Conservation (phyloP, 1,284 basidiomycete genomes). For the Pulveroboletus sp. region DNA sequence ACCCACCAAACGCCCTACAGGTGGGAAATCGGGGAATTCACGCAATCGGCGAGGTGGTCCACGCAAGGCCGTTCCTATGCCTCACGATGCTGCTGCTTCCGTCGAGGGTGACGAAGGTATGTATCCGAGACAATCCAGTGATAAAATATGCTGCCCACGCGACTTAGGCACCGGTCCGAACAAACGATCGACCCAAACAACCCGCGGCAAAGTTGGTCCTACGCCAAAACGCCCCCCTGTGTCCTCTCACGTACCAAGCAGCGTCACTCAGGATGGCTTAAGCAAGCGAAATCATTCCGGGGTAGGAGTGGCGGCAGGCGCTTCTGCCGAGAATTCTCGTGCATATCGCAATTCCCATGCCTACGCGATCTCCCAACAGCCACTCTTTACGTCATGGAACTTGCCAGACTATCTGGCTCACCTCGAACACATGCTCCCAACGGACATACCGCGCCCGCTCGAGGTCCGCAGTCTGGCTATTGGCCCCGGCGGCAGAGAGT, state of each 20-base stretch:
- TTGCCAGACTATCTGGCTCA: constrained; percentile 94
- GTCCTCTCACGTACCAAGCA: constrained; percentile 45
- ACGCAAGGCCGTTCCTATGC: constrained; percentile 26
- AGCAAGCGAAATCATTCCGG: constrained; percentile 49
- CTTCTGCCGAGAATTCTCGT: constrained; percentile 42
- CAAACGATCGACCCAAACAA: constrained; percentile 48
- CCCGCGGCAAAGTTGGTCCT: constrained; percentile 49
- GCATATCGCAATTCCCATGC: constrained; percentile 75
- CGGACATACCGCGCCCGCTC: constrained; percentile 71
- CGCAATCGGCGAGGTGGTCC: constrained; percentile 44
- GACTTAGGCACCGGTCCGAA: constrained; percentile 31
- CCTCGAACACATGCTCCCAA: constrained; percentile 83
- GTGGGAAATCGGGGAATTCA: constrained; percentile 35
- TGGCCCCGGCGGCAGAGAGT: constrained; percentile 42
- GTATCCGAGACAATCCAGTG: constrained; percentile 30
- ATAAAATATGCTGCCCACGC: too few relatives aligned
- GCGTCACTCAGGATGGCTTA: constrained; percentile 45
- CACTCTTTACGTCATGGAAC: constrained; percentile 80
- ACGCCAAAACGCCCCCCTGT: constrained; percentile 49
- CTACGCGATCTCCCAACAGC: constrained; percentile 73
- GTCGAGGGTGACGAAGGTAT: constrained; percentile 68
- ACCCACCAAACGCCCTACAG: constrained; percentile 32
- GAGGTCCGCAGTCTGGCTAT: constrained; percentile 60
- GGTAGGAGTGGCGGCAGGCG: constrained; percentile 22
- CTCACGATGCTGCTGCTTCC: constrained; percentile 44